These are phyloP conservation scores for Apiospora kogelbergensis DNA, from an alignment of 2,329 filamentous ascomycete species.

Conservation along the genomic window DNA sequence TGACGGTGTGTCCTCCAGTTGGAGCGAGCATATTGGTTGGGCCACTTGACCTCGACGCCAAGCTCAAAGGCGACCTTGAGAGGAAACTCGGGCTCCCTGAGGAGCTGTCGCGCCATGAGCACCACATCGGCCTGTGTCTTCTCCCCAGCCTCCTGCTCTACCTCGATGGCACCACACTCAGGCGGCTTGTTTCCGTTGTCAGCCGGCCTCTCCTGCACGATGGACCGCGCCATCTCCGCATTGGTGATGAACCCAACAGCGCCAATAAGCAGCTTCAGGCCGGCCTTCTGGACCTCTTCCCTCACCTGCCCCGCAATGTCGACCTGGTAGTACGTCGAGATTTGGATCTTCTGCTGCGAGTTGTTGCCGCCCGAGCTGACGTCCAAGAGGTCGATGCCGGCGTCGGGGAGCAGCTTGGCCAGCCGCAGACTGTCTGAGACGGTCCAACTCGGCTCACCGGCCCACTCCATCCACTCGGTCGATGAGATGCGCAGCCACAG, in stretches of 20 bases:
- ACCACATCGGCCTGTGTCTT: conserved; percentile 64
- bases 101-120: conserved; percentile 72
- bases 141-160: conserved; percentile 39
- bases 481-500: conserved; percentile 68
- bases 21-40: conserved; percentile 61
- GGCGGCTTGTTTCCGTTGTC: conserved; percentile 33
- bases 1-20: conserved; percentile 29
- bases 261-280: conserved; percentile 61
- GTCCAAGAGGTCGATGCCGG: conserved; percentile 81
- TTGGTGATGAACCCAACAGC: conserved; percentile 74
- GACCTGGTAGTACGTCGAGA: conserved; percentile 70
- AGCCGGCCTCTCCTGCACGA: conserved; percentile 49
- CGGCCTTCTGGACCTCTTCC: conserved; percentile 54
- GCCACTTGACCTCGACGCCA: conserved; percentile 68
- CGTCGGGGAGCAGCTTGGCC: conserved; percentile 66
- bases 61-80: conserved; percentile 72
- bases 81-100: conserved; percentile 79
- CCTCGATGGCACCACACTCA: conserved; percentile 39
- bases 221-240: conserved; percentile 63
- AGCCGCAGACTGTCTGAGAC: conserved; percentile 66
- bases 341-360: conserved; percentile 57
- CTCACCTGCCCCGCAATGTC: conserved; percentile 73
- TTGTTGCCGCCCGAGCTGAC: conserved; percentile 76
- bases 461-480: conserved; percentile 72
- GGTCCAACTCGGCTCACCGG: conserved; percentile 58